Evolutionary conservation across 495 filamentous ascomycete genomes (phyloP), one percentile per base, ranked within the genome.

Genomic region (Aspergillus mulundensis): DNA sequence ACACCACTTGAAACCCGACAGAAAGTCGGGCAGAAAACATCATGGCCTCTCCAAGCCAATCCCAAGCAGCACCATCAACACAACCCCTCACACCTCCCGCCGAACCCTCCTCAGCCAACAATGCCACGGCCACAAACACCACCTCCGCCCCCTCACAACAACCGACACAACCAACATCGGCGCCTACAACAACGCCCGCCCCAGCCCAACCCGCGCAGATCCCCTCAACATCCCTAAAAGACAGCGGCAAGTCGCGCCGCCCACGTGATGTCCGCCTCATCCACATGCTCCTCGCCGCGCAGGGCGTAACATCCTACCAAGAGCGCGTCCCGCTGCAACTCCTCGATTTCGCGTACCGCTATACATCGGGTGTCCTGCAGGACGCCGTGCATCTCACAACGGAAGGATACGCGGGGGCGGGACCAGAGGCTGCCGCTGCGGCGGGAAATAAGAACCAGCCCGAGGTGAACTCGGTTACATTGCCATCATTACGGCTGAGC

Each of bases 311-410:
- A 12, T 79, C 87, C 24, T 98, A 95, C 79, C 90, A 96, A 75
- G 89, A 91, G 65, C 90, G 94, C 56, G 91, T 98, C 1, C 93
- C 94, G 0, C 82, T 97, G 3, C 89, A 96, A 61, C 87, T 98
- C 39, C 84, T 98, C 67, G 94, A 98, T 71, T 96, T 97, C 69
- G 92, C 94, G 18, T 98, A 98, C 81, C 88, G 93, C 42, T 87
- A 85, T 71, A 83, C 82, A 6, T 75, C 77, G 36, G 72, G 72
- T 39, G 71, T 78, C 0, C 70, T 78, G 14, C 76, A 79, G 56
- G 77, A 80, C 51, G 67, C 77, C 14, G 68, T 81, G 53, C 77
- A 83, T 49, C 75, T 84, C 46, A 71, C 77, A 21, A 72, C 77
- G 21, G 78, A 81, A 67, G 77, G 78, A 5, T 81, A 81, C 42